Percentiles rank a stretch among this genome's conserved stretches.
These are phyloP conservation scores for Cordyceps pruinosa DNA, from an alignment of 2,329 filamentous ascomycete species.

Conservation along the genomic window DNA sequence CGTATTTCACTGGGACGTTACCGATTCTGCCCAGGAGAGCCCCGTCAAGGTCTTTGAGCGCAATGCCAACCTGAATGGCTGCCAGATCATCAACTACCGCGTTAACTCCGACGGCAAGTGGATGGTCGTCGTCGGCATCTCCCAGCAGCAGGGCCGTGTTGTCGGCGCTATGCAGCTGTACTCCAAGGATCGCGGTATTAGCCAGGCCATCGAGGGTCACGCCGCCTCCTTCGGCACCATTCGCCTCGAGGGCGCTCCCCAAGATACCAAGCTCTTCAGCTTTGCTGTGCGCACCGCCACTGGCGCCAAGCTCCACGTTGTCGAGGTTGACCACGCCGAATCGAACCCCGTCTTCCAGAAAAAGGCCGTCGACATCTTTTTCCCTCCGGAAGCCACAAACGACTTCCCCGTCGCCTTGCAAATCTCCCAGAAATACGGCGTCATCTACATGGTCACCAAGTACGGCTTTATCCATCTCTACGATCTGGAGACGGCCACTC, in stretches of 20 bases:
- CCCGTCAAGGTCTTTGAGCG: constrained; percentile 92
- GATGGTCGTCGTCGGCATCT: constrained; percentile 97
- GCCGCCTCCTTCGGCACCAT: constrained; percentile 90
- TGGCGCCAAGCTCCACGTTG: constrained; percentile 92
- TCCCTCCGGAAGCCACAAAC: constrained; percentile 88
- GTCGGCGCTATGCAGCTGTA: constrained; percentile 96
- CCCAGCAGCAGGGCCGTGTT: constrained; percentile 85
- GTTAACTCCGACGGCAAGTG: constrained; percentile 94
- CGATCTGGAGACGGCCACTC: constrained; percentile 89
- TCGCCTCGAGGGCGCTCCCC: constrained; percentile 77
- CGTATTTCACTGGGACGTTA: constrained; percentile 97
- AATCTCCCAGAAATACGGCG: constrained; percentile 90
- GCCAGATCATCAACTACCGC: constrained; percentile 99
- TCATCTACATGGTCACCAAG: constrained; percentile 96
- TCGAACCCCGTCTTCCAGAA: constrained; percentile 86
- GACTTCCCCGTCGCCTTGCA: constrained; percentile 98
- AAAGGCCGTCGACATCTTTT: constrained; percentile 96
- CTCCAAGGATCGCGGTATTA: constrained; percentile 91
- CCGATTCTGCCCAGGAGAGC: constrained; percentile 69
- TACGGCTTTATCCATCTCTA: constrained; percentile 99
- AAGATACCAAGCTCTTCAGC: constrained; percentile 92
- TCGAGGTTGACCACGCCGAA: constrained; percentile 91
- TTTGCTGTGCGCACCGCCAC: constrained; percentile 88
- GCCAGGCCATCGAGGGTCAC: constrained; percentile 95
- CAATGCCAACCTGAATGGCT: constrained; percentile 79